A percentile compares a stretch with the other conserved stretches of the same genome.
phyloP scores from a whole-genome alignment of 129 eudicot genomes.

The Helichrysum umbraculigerum region DNA sequence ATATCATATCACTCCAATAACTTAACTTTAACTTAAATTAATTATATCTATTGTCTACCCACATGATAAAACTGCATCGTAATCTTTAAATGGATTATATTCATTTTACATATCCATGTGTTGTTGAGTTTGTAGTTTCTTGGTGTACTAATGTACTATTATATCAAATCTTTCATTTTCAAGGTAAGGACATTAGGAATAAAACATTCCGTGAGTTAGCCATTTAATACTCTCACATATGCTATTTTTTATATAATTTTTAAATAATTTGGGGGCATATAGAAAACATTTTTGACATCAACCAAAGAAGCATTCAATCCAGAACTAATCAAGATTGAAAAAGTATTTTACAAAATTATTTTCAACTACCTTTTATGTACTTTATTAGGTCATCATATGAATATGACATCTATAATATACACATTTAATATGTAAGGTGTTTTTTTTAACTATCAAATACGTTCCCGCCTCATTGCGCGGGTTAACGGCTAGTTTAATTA shows the following conservation, averaged over 20 bases:
- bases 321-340: too few species aligned
- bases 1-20: slow-evolving; percentile 30
- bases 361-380: too few species aligned
- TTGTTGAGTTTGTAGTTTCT: slow-evolving; percentile 48
- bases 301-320: too few species aligned
- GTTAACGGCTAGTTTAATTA: too few species aligned
- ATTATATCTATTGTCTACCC: slow-evolving; percentile 24
- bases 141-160: slow-evolving; percentile 40
- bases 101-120: slow-evolving; percentile 40
- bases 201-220: slow-evolving; percentile 80
- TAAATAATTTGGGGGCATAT: too few species aligned
- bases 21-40: slow-evolving; percentile 10
- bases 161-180: slow-evolving; percentile 27
- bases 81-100: slow-evolving; percentile 39
- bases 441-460: too few species aligned
- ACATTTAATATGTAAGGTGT: too few species aligned
- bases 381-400: too few species aligned
- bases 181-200: slow-evolving; percentile 46
- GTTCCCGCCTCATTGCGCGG: too few species aligned
- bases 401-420: too few species aligned
- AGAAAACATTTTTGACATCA: too few species aligned
- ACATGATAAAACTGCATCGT: slow-evolving; percentile 33
- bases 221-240: slow-evolving; percentile 64
- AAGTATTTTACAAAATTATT: too few species aligned
- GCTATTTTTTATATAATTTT: slow-evolving; percentile 23